Evolutionary conservation across 2,329 filamentous ascomycete species (phyloP), one percentile per base, ranked within the genome.

Genomic region (Endocalyx cinctus): DNA sequence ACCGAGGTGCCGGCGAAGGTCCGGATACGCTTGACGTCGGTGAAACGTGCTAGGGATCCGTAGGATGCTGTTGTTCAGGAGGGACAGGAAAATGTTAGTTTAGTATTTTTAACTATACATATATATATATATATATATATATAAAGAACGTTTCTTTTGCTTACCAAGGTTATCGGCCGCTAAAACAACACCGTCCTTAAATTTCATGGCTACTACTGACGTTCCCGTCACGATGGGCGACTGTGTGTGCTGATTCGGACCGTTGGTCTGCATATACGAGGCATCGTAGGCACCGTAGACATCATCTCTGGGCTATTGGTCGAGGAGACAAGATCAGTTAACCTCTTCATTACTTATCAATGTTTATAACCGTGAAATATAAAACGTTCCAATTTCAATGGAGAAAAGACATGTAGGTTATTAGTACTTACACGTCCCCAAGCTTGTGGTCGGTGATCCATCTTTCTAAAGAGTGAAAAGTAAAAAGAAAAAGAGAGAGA

Each of bases 11-110:
- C 74, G 66, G 88, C 87, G 66, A 97, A 97, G 51, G 80, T 76
- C 52, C 87, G 87, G 48, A 98, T 82, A 58, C 92, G 89, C 70
- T 96, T 94, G 59, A 97, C 87, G 62, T 96, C 85, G 54, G 86
- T 89, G 75, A 97, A 98, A 58, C 92, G 87, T 40, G 92, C 90
- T 48, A 90, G 85, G 37, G 92, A 96, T 60, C 92, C 92, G 65
- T 98, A 98, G 38, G 92, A 98, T 50, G 92, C 92, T 94, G 55
- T 31, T 94, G 55, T 31, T 31, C 15, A 19, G 27, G 11, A 20
- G 25, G 17, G 3, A 19, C 18, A 25, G 13, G 30, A n/a, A 13
- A 31, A 31, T 27, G 35, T 44, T 23, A 46, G 41, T 30, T 27
- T 28, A 27, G 17, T n/a, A 2, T n/a, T 17, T 37, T 30, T n/a